Evolutionary conservation across 371 early-diverging fungal genomes (phyloP), one percentile per base, ranked within the genome.

Genomic region (Aphelidium insulamus): DNA sequence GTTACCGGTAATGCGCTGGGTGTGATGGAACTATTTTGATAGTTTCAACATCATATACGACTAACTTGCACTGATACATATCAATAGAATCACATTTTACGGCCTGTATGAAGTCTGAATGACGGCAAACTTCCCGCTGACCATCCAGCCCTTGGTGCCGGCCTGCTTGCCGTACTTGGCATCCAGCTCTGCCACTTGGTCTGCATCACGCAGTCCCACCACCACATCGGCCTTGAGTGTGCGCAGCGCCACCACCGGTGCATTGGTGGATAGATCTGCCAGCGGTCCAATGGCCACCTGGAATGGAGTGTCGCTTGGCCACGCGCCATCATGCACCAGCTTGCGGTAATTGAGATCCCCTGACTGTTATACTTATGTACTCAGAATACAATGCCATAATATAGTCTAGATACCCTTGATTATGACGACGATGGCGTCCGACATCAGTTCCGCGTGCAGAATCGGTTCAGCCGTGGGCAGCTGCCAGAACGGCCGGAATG

Each of bases 331-430:
- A 52, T 78, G 80, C 3, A 77, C 69, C 12, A 86, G 55, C 47
- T 94, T 94, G 37, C 95, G 66, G 50, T 78, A 94, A 57, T 94
- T 94, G 42, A 94, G 47, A 43, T 94, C 95, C 21, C n/a, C n/a
- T n/a, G n/a, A n/a, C n/a, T n/a, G n/a, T n/a, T n/a, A n/a, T n/a
- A n/a, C n/a, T n/a, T n/a, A n/a, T n/a, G n/a, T n/a, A n/a, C n/a
- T n/a, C n/a, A n/a, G n/a, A n/a, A n/a, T n/a, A n/a, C n/a, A n/a
- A n/a, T n/a, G n/a, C n/a, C n/a, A n/a, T n/a, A n/a, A n/a, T n/a
- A n/a, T n/a, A n/a, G n/a, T n/a, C n/a, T n/a, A n/a, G n/a, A n/a
- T n/a, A n/a, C 95, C 95, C 50, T 94, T 94, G 48, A 83, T 90
- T 11, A 94, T 60, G 22, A 79, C 56, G 16, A 84, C 37, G 16